A percentile compares a stretch with the other conserved stretches of the same genome.
Conservation (phyloP, 2,329 filamentous ascomycete species). For the Hypoxylon sp. region DNA sequence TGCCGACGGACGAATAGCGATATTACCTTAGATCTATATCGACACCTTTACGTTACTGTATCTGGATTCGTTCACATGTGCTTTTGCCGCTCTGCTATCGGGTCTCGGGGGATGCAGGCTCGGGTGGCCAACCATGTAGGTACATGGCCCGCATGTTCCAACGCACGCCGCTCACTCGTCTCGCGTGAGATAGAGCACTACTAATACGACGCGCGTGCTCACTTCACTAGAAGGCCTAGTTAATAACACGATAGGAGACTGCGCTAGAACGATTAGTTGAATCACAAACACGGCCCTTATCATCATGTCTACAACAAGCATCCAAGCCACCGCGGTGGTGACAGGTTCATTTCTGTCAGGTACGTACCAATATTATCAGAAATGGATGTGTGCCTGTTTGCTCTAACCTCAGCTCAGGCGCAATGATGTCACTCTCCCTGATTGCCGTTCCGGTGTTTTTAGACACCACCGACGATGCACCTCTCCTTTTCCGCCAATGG, state of each 20-base stretch:
- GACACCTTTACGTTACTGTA: background rate
- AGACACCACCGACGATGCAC: conserved; percentile 47
- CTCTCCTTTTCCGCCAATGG: conserved; percentile 53
- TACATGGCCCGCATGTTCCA: background rate
- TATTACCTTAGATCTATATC: background rate
- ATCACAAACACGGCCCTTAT: background rate
- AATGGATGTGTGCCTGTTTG: background rate
- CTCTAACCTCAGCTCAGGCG: conserved; percentile 8
- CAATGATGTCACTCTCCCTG: conserved; percentile 44
- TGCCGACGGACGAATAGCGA: too few species aligned
- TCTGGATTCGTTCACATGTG: background rate
- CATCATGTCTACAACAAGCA: background rate
- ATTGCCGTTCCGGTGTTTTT: conserved; percentile 54
- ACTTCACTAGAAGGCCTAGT: background rate
- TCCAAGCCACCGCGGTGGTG: background rate
- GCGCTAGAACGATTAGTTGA: background rate
- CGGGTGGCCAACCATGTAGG: background rate
- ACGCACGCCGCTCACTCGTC: background rate
- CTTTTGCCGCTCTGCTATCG: background rate
- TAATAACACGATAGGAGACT: background rate
- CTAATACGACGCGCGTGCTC: background rate
- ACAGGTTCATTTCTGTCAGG: background rate
- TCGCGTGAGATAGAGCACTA: background rate
- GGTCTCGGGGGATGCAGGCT: background rate
- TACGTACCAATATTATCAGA: background rate